Evolutionary conservation across 1,284 basidiomycete genomes (phyloP), one percentile per base, ranked within the genome.

Genomic region (Exobasidium rhododendri): DNA sequence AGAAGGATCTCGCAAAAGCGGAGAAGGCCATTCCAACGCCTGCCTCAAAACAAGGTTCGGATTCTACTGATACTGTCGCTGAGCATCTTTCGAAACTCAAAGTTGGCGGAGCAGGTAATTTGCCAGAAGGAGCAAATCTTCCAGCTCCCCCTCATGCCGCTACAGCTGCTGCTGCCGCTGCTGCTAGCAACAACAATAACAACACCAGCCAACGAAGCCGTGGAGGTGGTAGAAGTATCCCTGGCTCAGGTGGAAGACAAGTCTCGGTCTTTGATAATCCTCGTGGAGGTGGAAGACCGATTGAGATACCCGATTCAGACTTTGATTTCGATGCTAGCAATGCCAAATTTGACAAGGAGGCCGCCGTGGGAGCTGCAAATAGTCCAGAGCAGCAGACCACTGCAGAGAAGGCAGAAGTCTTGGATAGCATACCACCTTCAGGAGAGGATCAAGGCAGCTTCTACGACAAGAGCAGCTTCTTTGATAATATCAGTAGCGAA

Each of bases 261-360:
- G 14, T 31, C 13, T 55, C 45, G 47, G 61, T 60, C 46, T 60
- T 60, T 56, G 58, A 60, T 26, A 29, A 46, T 11, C n/a, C 49
- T 29, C 20, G 3, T 4, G 56, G 56, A 24, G 35, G 28, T 55
- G 53, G 53, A 13, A 17, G 35, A 10, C 62, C 57, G 5, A 53
- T 65, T 22, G 47, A 61, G 28, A 67, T 75, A 47, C 73, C 73
- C 2, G 62, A 66, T 52, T 56, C 59, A 14, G 77, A 79, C 40
- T 79, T 73, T 43, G 77, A 79, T 53, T 79, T 79, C 54, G 77
- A 74, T 59, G 67, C 59, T 4, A 75, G 76, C 22, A 79, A 79
- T 61, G 75, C 76, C 22, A 71, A 69, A 56, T 79, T 79, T 61
- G 58, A 63, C 40, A 77, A 77, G 62, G 53, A 67, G 1, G 26